Percentiles rank a stretch among this genome's conserved stretches.
Evolutionary conservation across 2,329 filamentous ascomycete genomes (phyloP).

Genomic region (Ampelomyces quisqualis): DNA sequence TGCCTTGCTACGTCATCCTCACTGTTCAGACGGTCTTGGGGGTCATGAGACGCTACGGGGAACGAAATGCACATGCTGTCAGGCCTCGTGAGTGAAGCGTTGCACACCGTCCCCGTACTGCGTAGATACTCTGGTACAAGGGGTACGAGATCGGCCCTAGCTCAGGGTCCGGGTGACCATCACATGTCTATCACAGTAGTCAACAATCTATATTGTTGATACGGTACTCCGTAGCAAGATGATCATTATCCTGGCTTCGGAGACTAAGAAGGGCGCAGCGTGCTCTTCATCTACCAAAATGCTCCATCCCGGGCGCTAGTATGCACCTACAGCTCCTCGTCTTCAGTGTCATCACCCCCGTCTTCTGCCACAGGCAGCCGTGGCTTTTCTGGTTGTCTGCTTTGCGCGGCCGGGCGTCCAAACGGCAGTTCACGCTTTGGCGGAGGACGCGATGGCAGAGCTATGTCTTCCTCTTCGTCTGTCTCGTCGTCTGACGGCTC

Average conservation of each 20-base stretch:
- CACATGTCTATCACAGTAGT: no score
- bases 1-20: background rate
- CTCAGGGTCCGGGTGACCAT: background rate
- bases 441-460: slow-evolving; percentile 28
- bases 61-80: background rate
- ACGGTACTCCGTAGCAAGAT: no score
- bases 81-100: background rate
- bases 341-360: slow-evolving; percentile 34
- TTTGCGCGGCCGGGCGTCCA: slow-evolving; percentile 23
- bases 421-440: slow-evolving; percentile 40
- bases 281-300: no score
- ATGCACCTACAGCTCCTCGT: slow-evolving; percentile 41
- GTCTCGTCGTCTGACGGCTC: slow-evolving; percentile 42
- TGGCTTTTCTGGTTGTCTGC: slow-evolving; percentile 16
- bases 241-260: no score
- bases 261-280: no score
- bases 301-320: no score
- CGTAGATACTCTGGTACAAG: background rate
- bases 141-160: background rate
- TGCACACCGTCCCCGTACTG: background rate
- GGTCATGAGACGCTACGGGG: no score
- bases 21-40: background rate
- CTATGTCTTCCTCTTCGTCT: slow-evolving; percentile 30
- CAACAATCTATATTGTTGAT: no score
- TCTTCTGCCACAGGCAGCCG: slow-evolving; percentile 17